phyloP scores from a whole-genome alignment of 768 basidiomycete genomes.

The Collybiopsis luxurians region DNA sequence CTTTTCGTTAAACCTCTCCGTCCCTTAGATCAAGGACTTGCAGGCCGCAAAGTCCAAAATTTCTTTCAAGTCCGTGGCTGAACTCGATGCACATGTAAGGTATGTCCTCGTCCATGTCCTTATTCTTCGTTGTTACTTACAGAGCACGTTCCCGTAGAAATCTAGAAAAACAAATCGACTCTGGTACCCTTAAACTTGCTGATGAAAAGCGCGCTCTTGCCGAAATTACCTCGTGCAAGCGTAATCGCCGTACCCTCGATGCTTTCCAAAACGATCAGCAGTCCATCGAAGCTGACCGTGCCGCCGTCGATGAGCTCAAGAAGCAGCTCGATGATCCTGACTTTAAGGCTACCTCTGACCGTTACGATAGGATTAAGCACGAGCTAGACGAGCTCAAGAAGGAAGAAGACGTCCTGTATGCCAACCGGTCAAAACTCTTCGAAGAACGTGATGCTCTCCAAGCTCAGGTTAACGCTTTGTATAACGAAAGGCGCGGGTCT shows the following conservation, averaged over 20 bases:
- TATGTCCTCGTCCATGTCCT: slow-evolving; percentile 32
- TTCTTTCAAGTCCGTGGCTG: slow-evolving; percentile 75
- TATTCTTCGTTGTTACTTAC: background rate
- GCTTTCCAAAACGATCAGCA: slow-evolving; percentile 77
- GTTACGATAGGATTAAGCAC: slow-evolving; percentile 76
- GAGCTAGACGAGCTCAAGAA: slow-evolving; percentile 87
- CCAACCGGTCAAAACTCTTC: slow-evolving; percentile 76
- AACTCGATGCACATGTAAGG: slow-evolving; percentile 88
- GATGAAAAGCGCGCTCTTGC: slow-evolving; percentile 95
- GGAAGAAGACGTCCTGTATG: slow-evolving; percentile 82
- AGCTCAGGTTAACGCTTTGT: slow-evolving; percentile 66
- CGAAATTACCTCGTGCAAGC: slow-evolving; percentile 76
- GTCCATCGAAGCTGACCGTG: slow-evolving; percentile 76
- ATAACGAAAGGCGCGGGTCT: slow-evolving; percentile 74
- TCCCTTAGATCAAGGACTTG: slow-evolving; percentile 75
- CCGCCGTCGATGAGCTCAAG: slow-evolving; percentile 71
- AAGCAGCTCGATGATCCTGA: slow-evolving; percentile 91
- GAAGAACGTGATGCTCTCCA: slow-evolving; percentile 82
- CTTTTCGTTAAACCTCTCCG: background rate
- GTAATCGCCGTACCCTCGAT: slow-evolving; percentile 75
- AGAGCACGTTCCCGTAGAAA: slow-evolving; percentile 43
- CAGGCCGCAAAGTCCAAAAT: slow-evolving; percentile 78
- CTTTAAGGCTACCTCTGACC: slow-evolving; percentile 73
- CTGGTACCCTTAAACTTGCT: slow-evolving; percentile 85
- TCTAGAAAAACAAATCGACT: slow-evolving; percentile 89